Percentiles rank a stretch among this genome's conserved stretches.
phyloP scores from a whole-genome alignment of 179 eudicot species.

The Kewa caespitosa region DNA sequence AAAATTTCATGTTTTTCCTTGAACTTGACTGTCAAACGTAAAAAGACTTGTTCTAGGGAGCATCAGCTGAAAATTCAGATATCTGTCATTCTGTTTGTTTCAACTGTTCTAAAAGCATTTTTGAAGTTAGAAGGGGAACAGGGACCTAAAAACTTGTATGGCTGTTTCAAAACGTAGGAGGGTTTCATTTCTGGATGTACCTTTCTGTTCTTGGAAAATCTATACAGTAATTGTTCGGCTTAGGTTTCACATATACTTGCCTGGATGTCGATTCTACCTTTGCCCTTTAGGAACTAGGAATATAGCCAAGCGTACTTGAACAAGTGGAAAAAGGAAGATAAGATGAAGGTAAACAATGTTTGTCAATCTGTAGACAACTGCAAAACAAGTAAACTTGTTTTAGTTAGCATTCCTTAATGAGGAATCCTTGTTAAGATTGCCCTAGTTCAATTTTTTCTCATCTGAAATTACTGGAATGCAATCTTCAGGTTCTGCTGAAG shows the following conservation, averaged over 20 bases:
- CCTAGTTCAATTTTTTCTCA: background rate
- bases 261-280: background rate
- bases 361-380: background rate
- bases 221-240: background rate
- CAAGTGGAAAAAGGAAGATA: background rate
- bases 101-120: background rate
- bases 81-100: background rate
- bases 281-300: background rate
- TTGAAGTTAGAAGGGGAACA: background rate
- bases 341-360: background rate
- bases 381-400: background rate
- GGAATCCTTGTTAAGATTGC: background rate
- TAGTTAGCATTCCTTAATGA: background rate
- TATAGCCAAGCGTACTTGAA: too few relatives aligned
- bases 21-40: too few relatives aligned
- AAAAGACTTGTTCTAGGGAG: too few relatives aligned
- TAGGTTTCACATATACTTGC: background rate
- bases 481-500: conserved; percentile 85
- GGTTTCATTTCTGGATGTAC: background rate
- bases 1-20: too few relatives aligned
- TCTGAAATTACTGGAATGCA: conserved; percentile 11
- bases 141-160: background rate
- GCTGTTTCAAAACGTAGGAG: background rate
- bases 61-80: too few relatives aligned
- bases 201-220: background rate